phyloP scores from a whole-genome alignment of 495 filamentous ascomycete species.

The Aspergillus saccharolyticus region DNA sequence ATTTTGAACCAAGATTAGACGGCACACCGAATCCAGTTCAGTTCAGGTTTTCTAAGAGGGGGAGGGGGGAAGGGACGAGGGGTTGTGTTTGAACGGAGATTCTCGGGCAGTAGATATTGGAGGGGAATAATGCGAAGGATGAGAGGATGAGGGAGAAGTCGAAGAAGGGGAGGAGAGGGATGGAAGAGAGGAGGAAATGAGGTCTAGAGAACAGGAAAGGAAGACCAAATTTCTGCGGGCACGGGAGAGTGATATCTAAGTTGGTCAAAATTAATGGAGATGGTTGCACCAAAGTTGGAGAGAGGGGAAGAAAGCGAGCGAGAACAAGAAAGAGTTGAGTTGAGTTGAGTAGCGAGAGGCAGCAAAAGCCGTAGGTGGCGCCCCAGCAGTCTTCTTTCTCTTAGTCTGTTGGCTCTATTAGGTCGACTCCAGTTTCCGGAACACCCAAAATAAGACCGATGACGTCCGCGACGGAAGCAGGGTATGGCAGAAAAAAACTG shows the following conservation, averaged over 20 bases:
- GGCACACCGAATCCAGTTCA: conserved; percentile 16
- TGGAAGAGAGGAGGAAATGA: conserved; percentile 1
- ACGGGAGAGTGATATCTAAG: conserved; percentile 5
- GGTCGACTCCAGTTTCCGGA: conserved; percentile 27
- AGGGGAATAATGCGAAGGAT: background rate
- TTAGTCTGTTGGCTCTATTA: conserved; percentile 15
- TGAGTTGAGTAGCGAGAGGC: conserved; percentile 12
- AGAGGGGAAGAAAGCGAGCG: conserved; percentile 15
- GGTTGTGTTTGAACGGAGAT: background rate
- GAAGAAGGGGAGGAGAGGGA: background rate
- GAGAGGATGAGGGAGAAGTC: conserved; percentile 1
- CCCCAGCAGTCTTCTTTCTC: conserved; percentile 16
- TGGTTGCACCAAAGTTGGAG: background rate
- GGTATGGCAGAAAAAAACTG: conserved; percentile 15
- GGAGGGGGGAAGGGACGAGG: background rate
- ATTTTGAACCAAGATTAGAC: conserved; percentile 47
- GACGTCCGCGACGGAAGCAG: conserved; percentile 34
- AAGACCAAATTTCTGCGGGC: background rate
- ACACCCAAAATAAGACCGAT: conserved; percentile 33
- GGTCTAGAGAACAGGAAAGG: background rate
- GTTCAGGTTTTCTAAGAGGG: too few species aligned
- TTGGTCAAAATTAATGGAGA: conserved; percentile 19
- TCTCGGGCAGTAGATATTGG: background rate
- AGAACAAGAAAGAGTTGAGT: background rate
- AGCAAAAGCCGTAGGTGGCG: conserved; percentile 25